phyloP scores from a whole-genome alignment of 2,329 filamentous ascomycete genomes.

The Trichoderma sp. region DNA sequence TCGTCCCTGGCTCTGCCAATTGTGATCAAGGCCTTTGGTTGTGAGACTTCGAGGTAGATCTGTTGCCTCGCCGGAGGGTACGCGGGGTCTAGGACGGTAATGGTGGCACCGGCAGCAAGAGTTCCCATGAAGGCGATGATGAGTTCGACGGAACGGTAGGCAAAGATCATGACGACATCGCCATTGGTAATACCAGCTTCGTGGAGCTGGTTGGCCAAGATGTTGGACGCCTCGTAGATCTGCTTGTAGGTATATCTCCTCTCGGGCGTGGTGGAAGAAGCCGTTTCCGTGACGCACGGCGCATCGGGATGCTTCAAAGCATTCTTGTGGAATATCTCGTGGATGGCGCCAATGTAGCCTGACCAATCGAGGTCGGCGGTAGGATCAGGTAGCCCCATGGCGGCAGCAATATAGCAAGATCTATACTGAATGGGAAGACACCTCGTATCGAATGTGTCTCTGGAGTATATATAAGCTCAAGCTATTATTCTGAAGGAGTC shows the following conservation, averaged over 20 bases:
- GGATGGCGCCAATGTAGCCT: conserved; percentile 58
- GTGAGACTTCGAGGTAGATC: conserved; percentile 72
- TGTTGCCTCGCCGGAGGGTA: conserved; percentile 33
- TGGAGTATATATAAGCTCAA: background rate
- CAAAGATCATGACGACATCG: conserved; percentile 92
- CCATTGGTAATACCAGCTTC: conserved; percentile 70
- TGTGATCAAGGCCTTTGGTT: conserved; percentile 44
- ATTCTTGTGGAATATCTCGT: conserved; percentile 66
- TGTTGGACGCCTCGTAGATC: conserved; percentile 81
- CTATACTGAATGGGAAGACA: background rate
- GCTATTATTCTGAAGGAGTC: background rate
- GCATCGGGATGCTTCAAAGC: conserved; percentile 65
- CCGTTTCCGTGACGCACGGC: conserved; percentile 50
- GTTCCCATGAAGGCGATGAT: conserved; percentile 74
- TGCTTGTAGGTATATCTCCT: conserved; percentile 78
- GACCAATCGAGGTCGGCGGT: conserved; percentile 66
- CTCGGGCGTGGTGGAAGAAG: conserved; percentile 45
- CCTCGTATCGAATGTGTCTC: background rate
- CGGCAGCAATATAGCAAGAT: background rate
- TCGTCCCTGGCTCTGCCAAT: conserved; percentile 63
- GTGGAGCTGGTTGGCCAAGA: conserved; percentile 74
- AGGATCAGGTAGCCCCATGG: conserved; percentile 55
- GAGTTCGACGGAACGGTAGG: conserved; percentile 69
- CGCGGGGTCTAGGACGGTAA: conserved; percentile 68
- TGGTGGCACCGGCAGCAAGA: conserved; percentile 57